Percentiles rank a stretch among this genome's conserved stretches.
Conservation (phyloP, 495 filamentous ascomycete species). For the Staphylotrichum tortipilum region DNA sequence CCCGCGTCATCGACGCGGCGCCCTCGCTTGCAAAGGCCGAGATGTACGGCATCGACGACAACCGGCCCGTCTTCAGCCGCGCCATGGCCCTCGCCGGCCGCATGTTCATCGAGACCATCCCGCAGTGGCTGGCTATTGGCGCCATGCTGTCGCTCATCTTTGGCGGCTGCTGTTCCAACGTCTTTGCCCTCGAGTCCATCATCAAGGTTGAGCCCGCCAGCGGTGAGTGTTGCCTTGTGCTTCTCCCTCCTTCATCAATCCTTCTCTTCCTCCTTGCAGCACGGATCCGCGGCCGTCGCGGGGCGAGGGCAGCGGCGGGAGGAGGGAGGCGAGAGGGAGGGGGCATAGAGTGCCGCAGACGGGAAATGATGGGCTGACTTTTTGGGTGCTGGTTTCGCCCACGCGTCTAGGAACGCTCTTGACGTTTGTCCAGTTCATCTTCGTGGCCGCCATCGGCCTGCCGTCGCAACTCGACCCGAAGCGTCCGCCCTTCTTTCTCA, state of each 20-base stretch:
- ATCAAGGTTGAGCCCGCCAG: constrained; percentile 70
- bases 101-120: constrained; percentile 53
- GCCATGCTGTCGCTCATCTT: constrained; percentile 85
- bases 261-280: not conserved
- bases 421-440: constrained; percentile 87
- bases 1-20: constrained; percentile 46
- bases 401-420: constrained; percentile 65
- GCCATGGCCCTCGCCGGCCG: constrained; percentile 46
- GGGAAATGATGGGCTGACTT: not conserved
- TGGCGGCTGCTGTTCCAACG: constrained; percentile 96
- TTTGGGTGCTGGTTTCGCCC: no score
- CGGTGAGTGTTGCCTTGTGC: constrained; percentile 33
- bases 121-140: constrained; percentile 56
- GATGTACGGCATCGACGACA: constrained; percentile 48
- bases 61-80: constrained; percentile 43
- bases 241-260: no score
- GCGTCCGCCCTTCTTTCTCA: constrained; percentile 57
- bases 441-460: constrained; percentile 72
- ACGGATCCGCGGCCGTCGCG: no score
- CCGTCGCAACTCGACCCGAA: constrained; percentile 57
- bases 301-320: no score
- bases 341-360: no score
- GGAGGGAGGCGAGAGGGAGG: no score
- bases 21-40: constrained; percentile 49
- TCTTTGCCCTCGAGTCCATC: constrained; percentile 92